Evolutionary conservation across 306 rosid species (phyloP).

Genomic region (Hippophae gyantsensis): DNA sequence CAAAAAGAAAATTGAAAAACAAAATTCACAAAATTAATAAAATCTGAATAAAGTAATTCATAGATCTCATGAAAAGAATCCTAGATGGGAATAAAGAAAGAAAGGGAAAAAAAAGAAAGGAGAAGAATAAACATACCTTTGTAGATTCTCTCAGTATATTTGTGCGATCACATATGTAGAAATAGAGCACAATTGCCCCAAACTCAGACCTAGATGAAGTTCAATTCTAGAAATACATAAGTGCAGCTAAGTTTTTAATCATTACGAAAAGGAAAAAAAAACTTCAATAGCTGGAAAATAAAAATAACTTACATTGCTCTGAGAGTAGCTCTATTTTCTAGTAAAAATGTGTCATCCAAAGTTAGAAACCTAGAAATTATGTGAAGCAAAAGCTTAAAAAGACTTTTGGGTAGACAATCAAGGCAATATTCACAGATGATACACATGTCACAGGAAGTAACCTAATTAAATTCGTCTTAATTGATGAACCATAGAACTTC

Average conservation of each 20-base stretch:
- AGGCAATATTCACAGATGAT: constrained; percentile 14
- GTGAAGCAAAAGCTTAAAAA: constrained; percentile 25
- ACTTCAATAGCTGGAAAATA: constrained; percentile 2
- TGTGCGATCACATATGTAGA: constrained; percentile 88
- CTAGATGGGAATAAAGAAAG: background rate
- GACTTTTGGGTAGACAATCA: constrained; percentile 13
- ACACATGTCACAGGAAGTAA: constrained; percentile 22
- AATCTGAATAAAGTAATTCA: no score
- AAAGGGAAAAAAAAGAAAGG: background rate
- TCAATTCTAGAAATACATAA: constrained; percentile 15
- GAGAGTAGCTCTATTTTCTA: constrained; percentile 71
- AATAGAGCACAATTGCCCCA: constrained; percentile 76
- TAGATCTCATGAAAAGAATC: no score
- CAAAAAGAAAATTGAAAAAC: no score
- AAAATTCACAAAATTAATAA: no score
- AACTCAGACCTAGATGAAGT: constrained; percentile 58
- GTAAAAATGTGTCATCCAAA: constrained; percentile 81
- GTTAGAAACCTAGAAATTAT: constrained; percentile 64
- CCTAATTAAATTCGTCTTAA: constrained; percentile 79
- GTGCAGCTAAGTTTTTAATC: constrained; percentile 10
- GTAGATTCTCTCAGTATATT: constrained; percentile 60
- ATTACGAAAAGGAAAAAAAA: no score
- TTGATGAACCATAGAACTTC: constrained; percentile 46
- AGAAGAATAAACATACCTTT: constrained; percentile 42
- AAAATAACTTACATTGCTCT: constrained; percentile 77